Conservation (phyloP, 768 basidiomycete genomes). For the Auriscalpium vulgare region DNA sequence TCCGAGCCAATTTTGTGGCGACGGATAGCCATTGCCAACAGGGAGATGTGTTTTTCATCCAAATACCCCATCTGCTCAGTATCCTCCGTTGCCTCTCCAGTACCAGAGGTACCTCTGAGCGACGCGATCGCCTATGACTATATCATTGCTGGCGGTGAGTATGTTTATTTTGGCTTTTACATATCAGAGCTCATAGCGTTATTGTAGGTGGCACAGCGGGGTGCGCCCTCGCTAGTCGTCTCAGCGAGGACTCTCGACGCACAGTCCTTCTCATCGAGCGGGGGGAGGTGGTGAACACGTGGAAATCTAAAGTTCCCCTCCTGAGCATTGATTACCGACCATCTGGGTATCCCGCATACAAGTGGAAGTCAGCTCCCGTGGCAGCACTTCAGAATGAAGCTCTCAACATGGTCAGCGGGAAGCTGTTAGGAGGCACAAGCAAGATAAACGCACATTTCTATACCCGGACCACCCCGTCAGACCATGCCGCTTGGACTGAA, state of each 20-base stretch:
- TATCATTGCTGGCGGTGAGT: too few species aligned
- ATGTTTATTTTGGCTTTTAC: not conserved
- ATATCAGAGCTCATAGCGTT: conserved; percentile 2
- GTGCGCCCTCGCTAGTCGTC: conserved; percentile 31
- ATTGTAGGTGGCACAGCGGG: conserved; percentile 32
- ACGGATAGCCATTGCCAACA: too few species aligned
- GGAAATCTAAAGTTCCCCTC: conserved; percentile 26
- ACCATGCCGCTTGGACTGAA: conserved; percentile 23
- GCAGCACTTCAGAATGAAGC: conserved; percentile 12
- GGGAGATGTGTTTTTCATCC: too few species aligned
- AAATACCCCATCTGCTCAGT: too few species aligned
- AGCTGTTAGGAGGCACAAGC: conserved; percentile 24
- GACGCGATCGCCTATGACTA: too few species aligned
- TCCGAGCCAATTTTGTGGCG: too few species aligned
- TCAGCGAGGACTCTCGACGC: conserved; percentile 23
- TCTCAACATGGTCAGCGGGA: conserved; percentile 15
- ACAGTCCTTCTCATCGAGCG: conserved; percentile 30
- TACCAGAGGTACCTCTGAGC: too few species aligned
- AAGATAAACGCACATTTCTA: conserved; percentile 25
- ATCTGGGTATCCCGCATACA: not conserved
- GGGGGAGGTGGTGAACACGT: conserved; percentile 23
- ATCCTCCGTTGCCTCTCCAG: too few species aligned
- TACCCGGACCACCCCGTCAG: conserved; percentile 21
- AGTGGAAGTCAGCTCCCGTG: conserved; percentile 13
- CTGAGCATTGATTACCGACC: conserved; percentile 18